A percentile compares a stretch with the other conserved stretches of the same genome.
Conservation (phyloP, 306 rosid genomes). For the Vachellia collinsii region DNA sequence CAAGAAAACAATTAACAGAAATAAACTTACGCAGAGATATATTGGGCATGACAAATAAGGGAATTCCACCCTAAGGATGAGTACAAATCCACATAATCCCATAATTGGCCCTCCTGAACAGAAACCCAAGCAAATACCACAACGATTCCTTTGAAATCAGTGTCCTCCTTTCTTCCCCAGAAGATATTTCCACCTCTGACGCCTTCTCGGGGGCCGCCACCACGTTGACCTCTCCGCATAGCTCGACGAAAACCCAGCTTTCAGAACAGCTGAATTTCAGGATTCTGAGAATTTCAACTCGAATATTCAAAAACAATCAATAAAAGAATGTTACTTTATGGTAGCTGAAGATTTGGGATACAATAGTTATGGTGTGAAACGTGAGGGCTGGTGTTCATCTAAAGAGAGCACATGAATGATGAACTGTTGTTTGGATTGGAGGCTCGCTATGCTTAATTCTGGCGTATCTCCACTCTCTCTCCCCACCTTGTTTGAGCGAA, state of each 20-base stretch:
- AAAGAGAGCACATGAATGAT: neutral
- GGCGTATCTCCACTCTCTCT: neutral
- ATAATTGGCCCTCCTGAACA: conserved; percentile 54
- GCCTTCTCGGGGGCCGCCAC: conserved; percentile 41
- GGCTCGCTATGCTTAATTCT: neutral
- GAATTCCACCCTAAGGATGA: conserved; percentile 85
- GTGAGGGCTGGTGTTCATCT: conserved; percentile 3
- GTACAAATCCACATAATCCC: conserved; percentile 66
- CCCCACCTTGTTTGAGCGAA: neutral
- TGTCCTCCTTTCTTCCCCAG: conserved; percentile 76
- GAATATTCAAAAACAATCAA: conserved; percentile 11
- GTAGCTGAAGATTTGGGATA: neutral
- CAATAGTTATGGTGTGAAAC: neutral
- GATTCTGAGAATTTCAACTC: conserved; percentile 19
- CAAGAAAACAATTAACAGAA: neutral
- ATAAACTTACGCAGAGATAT: conserved; percentile 71
- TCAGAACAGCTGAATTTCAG: conserved; percentile 5
- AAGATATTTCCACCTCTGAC: conserved; percentile 56
- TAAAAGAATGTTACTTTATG: neutral
- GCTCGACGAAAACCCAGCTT: conserved; percentile 37
- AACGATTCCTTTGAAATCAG: conserved; percentile 70
- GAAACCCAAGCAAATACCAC: conserved; percentile 94
- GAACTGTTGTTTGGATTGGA: neutral
- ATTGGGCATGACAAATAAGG: conserved; percentile 81
- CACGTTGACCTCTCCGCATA: conserved; percentile 54